Percentiles rank a stretch among this genome's conserved stretches.
Conservation (phyloP, 2,329 filamentous ascomycete species). For the Arthrinium puccinioides region DNA sequence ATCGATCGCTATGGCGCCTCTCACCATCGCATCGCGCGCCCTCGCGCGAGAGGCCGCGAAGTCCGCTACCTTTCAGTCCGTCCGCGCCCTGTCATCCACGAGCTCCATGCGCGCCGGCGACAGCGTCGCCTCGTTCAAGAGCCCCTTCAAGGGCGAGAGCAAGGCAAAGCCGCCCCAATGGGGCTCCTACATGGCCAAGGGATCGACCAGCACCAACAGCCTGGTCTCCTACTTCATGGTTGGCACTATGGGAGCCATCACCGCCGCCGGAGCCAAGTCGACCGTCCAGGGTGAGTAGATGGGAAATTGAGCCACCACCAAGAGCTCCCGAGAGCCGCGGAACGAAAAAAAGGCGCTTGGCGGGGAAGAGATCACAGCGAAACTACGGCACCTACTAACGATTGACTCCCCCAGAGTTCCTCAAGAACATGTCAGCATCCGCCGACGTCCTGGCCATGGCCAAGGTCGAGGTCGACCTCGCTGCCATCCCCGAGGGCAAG, state of each 20-base stretch:
- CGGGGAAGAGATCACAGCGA: too few relatives aligned
- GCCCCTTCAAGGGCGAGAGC: constrained; percentile 55
- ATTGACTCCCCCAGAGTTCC: constrained; percentile 84
- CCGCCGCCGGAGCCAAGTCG: constrained; percentile 91
- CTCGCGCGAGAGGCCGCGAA: constrained; percentile 52
- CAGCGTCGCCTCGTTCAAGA: constrained; percentile 43
- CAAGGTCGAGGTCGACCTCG: constrained; percentile 96
- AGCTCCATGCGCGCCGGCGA: constrained; percentile 33
- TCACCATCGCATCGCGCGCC: constrained; percentile 61
- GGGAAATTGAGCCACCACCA: too few relatives aligned
- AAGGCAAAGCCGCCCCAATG: constrained; percentile 77
- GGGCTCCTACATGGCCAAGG: constrained; percentile 73
- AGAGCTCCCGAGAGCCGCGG: too few relatives aligned
- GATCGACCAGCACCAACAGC: constrained; percentile 65
- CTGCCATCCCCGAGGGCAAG: constrained; percentile 92
- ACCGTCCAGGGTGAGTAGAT: constrained; percentile 93
- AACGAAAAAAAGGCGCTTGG: too few relatives aligned
- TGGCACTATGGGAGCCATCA: constrained; percentile 85
- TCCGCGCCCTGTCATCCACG: constrained; percentile 51
- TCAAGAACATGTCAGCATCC: constrained; percentile 99
- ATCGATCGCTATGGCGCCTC: constrained; percentile 53
- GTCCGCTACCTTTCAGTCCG: constrained; percentile 8
- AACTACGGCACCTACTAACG: too few relatives aligned
- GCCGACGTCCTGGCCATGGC: constrained; percentile 98
- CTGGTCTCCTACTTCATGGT: constrained; percentile 98